Percentiles rank a stretch among this genome's conserved stretches.
phyloP scores from a whole-genome alignment of 192 early-diverging fungal genomes.

The Umbelopsis vinacea region DNA sequence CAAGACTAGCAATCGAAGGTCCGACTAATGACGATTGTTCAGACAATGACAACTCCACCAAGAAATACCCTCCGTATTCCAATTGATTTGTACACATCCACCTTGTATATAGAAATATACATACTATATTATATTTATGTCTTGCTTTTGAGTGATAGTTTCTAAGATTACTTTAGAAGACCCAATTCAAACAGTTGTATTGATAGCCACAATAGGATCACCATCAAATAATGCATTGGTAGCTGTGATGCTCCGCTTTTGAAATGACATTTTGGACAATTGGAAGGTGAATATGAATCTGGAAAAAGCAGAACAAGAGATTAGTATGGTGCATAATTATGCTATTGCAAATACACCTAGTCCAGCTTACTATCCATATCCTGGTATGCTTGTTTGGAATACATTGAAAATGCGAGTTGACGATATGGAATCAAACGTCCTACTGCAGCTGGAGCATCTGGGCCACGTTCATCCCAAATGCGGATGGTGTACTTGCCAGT shows the following conservation, averaged over 20 bases:
- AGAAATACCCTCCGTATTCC: not conserved
- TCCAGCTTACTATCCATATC: not conserved
- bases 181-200: not conserved
- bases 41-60: not conserved
- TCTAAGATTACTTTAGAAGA: not conserved
- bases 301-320: no score
- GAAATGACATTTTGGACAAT: not conserved
- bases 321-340: no score
- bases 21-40: not conserved
- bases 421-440: not conserved
- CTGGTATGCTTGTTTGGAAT: not conserved
- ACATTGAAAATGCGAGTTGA: not conserved
- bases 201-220: not conserved
- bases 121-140: not conserved
- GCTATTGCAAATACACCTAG: no score
- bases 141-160: not conserved
- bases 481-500: not conserved
- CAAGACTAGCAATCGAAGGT: constrained; percentile 7
- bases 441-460: not conserved
- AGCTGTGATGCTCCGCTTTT: not conserved
- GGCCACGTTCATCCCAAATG: not conserved
- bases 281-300: no score
- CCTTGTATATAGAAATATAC: constrained; percentile 6
- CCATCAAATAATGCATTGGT: not conserved
- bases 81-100: constrained; percentile 5